Conservation (phyloP, 495 filamentous ascomycete genomes). For the Lasiosphaeria ovina region DNA sequence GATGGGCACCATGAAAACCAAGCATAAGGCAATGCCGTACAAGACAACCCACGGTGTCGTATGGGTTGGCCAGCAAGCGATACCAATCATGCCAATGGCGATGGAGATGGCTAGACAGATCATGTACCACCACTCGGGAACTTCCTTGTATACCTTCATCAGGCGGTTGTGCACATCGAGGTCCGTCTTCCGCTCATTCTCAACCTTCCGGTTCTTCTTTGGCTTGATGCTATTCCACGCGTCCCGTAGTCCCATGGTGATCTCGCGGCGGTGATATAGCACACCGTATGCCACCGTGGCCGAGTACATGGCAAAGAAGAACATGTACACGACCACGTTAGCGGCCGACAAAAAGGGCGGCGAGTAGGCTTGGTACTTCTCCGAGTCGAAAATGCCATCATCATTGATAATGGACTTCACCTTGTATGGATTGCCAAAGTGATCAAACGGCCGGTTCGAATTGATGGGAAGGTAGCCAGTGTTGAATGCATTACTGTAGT, state of each 20-base stretch:
- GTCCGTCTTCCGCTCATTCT: constrained; percentile 17
- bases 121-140: constrained; percentile 46
- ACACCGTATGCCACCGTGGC: constrained; percentile 37
- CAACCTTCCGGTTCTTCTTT: not conserved
- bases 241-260: constrained; percentile 35
- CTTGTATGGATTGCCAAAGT: constrained; percentile 38
- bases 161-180: constrained; percentile 39
- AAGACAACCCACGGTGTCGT: constrained; percentile 41
- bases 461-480: constrained; percentile 41
- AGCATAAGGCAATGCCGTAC: constrained; percentile 42
- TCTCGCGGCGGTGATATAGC: constrained; percentile 43
- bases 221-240: constrained; percentile 30
- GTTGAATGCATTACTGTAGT: constrained; percentile 40
- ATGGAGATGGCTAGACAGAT: constrained; percentile 32
- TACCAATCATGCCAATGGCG: constrained; percentile 36
- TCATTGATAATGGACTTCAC: constrained; percentile 36
- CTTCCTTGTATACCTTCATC: constrained; percentile 40
- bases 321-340: constrained; percentile 35
- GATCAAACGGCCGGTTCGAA: constrained; percentile 39
- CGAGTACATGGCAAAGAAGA: constrained; percentile 43
- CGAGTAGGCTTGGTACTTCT: constrained; percentile 40
- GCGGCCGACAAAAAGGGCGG: constrained; percentile 39
- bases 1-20: constrained; percentile 43
- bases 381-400: constrained; percentile 35
- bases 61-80: constrained; percentile 40